Base-by-base conservation (phyloP, 23 red algal genomes). In the Agarophyton chilense region DNA sequence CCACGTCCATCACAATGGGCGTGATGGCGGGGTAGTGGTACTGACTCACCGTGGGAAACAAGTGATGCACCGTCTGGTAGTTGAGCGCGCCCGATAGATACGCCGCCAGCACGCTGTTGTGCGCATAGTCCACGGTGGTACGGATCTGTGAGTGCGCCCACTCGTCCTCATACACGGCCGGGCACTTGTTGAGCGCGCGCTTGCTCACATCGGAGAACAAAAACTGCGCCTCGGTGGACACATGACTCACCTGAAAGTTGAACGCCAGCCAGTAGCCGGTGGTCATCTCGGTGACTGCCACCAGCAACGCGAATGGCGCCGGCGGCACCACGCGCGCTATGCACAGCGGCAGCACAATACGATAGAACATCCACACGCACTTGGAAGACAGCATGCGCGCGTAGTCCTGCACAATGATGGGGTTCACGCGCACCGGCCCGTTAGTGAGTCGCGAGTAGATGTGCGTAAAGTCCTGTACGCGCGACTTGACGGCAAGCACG, bases 191-290 rank as follows among this genome's bases (percentile, higher is more conserved):
- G 34, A 2, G 7, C 22, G 54, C 92, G 17, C 92, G 41, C 52
- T 84, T 74, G 40, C 31, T 17, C 54, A 55, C 42, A 43, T 94
- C 83, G 11, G 74, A 80, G 63, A 89, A 88, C 13, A 89, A 44
- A 50, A 90, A 95, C 52, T 95, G 78, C 33, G 60, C 78, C 33
- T 58, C 45, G 24, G 41, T 51, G 10, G 85, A 82, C 31, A 96
- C 72, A 56, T 96, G 94, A 29, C 79, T 87, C 35, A 96, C 94
- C 87, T 96, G 94, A 41, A 96, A 96, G 76, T 96, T 96, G 60
- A 86, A 88, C 32, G 94, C 86, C 81, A 96, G 81, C 87, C 87
- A 96, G 62, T 96, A 96, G 55, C 94, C 94, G 39, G 89, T 92
- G 25, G 70, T 84, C 18, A 96, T 56, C 53, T 96, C 94, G 28